These are phyloP conservation scores for Chlamydomonas eustigma DNA, from an alignment of 139 green algal genomes.

Conservation along the genomic window DNA sequence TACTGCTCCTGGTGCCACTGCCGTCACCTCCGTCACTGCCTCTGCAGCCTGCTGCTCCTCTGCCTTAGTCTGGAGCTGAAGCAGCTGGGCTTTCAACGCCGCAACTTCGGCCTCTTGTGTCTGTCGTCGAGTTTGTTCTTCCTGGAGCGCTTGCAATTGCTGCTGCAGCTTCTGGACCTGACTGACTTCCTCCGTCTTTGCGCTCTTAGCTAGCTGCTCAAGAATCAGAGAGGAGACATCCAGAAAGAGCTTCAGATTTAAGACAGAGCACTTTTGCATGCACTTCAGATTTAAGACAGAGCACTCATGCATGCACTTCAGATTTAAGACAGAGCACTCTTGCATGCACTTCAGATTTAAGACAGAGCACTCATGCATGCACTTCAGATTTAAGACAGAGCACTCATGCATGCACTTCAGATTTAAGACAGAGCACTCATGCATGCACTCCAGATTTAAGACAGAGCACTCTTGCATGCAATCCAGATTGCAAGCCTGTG, in stretches of 20 bases:
- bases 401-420: too few relatives aligned
- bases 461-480: too few relatives aligned
- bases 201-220: neutral
- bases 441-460: too few relatives aligned
- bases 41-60: neutral
- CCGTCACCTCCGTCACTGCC: neutral
- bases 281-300: too few relatives aligned
- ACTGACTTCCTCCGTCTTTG: neutral
- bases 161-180: neutral
- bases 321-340: too few relatives aligned
- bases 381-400: too few relatives aligned
- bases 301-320: too few relatives aligned
- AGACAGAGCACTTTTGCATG: neutral
- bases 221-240: neutral
- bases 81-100: neutral
- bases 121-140: neutral
- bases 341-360: too few relatives aligned
- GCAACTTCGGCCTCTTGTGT: slow-evolving; percentile 1
- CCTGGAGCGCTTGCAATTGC: neutral
- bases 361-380: too few relatives aligned
- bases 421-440: too few relatives aligned
- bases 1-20: neutral
- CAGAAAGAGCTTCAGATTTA: neutral
- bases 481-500: too few relatives aligned
- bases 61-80: neutral